Conservation (phyloP, 2,329 filamentous ascomycete species). For the Neurospora crassa region DNA sequence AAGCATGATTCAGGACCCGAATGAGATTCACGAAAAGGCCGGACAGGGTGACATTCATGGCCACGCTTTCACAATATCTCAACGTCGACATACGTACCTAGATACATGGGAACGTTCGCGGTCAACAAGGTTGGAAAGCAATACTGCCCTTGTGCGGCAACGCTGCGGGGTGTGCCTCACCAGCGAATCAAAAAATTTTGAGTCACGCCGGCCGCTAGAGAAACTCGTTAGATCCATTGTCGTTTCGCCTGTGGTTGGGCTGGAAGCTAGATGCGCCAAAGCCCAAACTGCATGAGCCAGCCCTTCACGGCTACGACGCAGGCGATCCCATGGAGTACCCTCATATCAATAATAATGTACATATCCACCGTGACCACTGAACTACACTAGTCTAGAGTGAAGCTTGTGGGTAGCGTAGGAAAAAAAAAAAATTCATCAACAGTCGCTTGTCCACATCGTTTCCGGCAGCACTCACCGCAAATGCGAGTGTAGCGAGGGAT, state of each 20-base stretch:
- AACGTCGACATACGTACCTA: not conserved
- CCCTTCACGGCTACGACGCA: not conserved
- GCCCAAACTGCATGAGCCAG: constrained; percentile 8
- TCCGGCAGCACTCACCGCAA: not conserved
- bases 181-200: not conserved
- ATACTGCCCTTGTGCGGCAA: not conserved
- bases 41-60: not conserved
- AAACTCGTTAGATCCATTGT: constrained; percentile 4
- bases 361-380: not conserved
- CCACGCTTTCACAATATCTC: not conserved
- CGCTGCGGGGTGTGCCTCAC: not conserved
- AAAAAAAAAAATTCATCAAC: not conserved
- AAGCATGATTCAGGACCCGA: not conserved
- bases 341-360: not conserved
- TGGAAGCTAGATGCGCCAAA: constrained; percentile 9
- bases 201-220: not conserved
- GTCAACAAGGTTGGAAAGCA: not conserved
- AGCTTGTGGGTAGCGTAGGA: not conserved
- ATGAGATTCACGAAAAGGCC: not conserved
- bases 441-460: not conserved
- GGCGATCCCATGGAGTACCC: not conserved
- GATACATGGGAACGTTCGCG: not conserved
- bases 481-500: not conserved
- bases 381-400: not conserved
- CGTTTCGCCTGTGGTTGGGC: constrained; percentile 13